Evolutionary conservation across 805 yeast species (phyloP), one percentile per base, ranked within the genome.

Genomic region (Kurtzmaniella cleridarum): DNA sequence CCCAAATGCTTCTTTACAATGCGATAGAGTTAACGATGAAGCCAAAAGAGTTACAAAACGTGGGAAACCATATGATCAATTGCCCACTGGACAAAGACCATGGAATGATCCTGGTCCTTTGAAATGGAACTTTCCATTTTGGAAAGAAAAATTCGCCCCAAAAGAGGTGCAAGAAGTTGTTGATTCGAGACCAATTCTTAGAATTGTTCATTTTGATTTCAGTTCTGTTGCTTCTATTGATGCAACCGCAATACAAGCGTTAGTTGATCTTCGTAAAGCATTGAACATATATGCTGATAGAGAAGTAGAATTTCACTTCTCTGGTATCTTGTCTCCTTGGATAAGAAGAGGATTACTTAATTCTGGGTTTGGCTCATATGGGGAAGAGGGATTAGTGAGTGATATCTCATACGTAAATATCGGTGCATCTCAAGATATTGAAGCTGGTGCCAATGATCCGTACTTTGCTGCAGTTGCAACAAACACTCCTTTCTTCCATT

Each of bases 51-150:
- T 54, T 8, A 85, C 95, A 1, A 73, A 73, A 49, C 75, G 84
- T 38, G 89, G 89, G 23, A 69, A 71, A 38, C 68, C 72, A 27
- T 65, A 60, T 43, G 41, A 50, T 34, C 47, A 32, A 23, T 44
- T 54, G 1, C 57, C 57, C 33, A 47, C 65, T n/a, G 79, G 84
- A 32, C 81, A 82, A 41, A 75, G 89, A 46, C 90, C 95, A 14
- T 90, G 96, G 95, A 89, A 89, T 56, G 91, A 89, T 53, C 89
- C 89, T 13, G 95, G 95, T 46, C 85, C 73, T 30, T 62, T 72
- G 44, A 57, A 53, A 33, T 61, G 68, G 57, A 59, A 49, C 5
- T 48, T 67, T 9, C 66, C 64, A 13, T 62, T 56, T 43, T n/a
- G 45, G 14, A 54, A 53, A 41, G 48, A 50, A 32, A 49, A 43